Evolutionary conservation across 75 land plant genomes (phyloP), one percentile per base, ranked within the genome.

Genomic region (Cryptomeria japonica): DNA sequence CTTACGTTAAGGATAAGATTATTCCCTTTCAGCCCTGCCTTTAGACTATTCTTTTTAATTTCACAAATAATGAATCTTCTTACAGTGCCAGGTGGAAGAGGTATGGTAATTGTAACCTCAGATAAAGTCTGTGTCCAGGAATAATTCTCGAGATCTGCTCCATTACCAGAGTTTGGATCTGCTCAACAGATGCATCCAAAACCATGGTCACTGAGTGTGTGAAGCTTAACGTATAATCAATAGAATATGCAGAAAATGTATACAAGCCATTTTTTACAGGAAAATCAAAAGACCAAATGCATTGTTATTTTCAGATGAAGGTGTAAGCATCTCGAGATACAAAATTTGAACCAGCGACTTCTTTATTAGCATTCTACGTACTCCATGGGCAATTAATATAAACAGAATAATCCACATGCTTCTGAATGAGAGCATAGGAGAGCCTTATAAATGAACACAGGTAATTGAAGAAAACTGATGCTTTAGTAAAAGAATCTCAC

Each of bases 21-120:
- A 78, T 96, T 94, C 46, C 98, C 99, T 91, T 97, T 97, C 34
- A 97, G 92, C 85, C 97, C 99, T 79, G 96, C 93, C 90, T 93
- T 96, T 31, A 97, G 82, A 84, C 90, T 90, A 37, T 93, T 97
- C 86, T 93, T 97, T 93, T 97, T 97, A 78, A 97, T 97, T 31
- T 95, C 99, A 90, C 99, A 97, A 13, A 49, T 78, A 51, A 97
- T 90, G 78, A 83, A 91, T 88, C 96, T 91, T 25, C 94, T 91
- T 47, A 92, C 95, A 2, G 96, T 97, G 85, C 98, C 99, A 41
- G 61, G 85, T 58, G 98, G 95, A 16, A 97, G 88, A 25, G 95
- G 94, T 18, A 97, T 93, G 22, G 77, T 95, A 25, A 97, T 89
- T 80, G 90, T 93, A 16, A 94, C 90, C 91, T 97, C 99, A 84